Conservation (phyloP, 139 green algal genomes). For the Chlorella sorokiniana region DNA sequence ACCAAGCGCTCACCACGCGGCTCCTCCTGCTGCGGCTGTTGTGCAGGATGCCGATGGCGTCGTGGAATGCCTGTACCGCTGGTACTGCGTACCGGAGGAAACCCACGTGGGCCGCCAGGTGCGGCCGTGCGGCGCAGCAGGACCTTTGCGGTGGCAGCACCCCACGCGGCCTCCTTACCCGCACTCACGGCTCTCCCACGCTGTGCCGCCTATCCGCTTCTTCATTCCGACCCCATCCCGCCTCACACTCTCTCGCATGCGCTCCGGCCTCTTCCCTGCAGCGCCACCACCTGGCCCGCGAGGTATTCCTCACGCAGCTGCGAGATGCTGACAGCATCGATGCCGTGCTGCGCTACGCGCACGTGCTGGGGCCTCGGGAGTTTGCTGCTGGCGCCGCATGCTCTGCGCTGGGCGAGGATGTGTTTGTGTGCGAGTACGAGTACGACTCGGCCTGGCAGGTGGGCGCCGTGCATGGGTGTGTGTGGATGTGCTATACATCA, state of each 20-base stretch:
- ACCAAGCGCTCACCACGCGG: too few species aligned
- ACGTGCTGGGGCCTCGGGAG: conserved; percentile 42
- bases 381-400: conserved; percentile 19
- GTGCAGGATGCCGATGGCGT: conserved; percentile 29
- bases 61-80: conserved; percentile 57
- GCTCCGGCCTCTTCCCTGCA: conserved; percentile 36
- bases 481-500: neutral
- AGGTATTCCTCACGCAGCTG: conserved; percentile 78
- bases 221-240: neutral
- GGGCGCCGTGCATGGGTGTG: neutral
- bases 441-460: conserved; percentile 59
- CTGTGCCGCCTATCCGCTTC: neutral
- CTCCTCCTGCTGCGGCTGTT: neutral
- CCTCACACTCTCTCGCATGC: neutral
- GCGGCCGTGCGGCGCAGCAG: neutral
- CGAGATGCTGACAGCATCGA: conserved; percentile 54
- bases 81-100: conserved; percentile 85
- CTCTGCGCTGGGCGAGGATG: conserved; percentile 67
- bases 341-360: conserved; percentile 41
- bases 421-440: conserved; percentile 86
- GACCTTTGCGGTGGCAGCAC: neutral
- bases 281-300: conserved; percentile 75
- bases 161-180: too few species aligned
- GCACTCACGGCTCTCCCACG: too few species aligned
- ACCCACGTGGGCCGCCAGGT: conserved; percentile 83